Percentiles rank a stretch among this genome's conserved stretches.
Evolutionary conservation across 2,329 filamentous ascomycete species (phyloP).

Genomic region (Nigrospora sphaerica): DNA sequence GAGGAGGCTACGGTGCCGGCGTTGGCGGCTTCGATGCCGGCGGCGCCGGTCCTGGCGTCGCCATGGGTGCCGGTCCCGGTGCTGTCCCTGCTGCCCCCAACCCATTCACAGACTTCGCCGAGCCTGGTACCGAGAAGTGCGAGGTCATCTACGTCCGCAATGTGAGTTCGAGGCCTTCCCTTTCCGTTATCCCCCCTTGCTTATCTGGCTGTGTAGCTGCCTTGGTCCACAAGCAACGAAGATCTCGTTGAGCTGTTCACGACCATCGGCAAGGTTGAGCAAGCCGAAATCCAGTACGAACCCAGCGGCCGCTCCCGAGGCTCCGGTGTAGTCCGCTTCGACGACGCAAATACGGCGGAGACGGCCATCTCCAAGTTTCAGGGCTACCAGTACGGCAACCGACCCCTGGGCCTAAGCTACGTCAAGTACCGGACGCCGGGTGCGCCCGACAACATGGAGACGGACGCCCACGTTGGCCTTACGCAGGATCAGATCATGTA

Average conservation of each 20-base stretch:
- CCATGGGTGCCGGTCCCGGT: constrained; percentile 9
- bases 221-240: constrained; percentile 98
- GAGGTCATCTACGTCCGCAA: constrained; percentile 94
- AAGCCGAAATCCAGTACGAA: constrained; percentile 99
- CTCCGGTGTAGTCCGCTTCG: constrained; percentile 94
- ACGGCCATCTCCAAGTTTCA: constrained; percentile 96
- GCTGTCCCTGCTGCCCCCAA: constrained; percentile 60
- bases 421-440: constrained; percentile 82
- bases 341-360: constrained; percentile 74
- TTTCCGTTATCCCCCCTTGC: constrained; percentile 9
- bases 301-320: constrained; percentile 91
- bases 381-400: constrained; percentile 93
- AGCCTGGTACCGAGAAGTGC: constrained; percentile 75
- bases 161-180: constrained; percentile 48
- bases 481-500: constrained; percentile 99
- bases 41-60: constrained; percentile 32
- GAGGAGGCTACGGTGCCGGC: constrained; percentile 29
- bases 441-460: constrained; percentile 72
- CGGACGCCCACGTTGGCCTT: constrained; percentile 63
- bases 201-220: constrained; percentile 54
- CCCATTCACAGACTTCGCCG: constrained; percentile 89
- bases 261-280: constrained; percentile 95
- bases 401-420: constrained; percentile 85
- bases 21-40: constrained; percentile 36
- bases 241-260: constrained; percentile 94